A percentile compares a stretch with the other conserved stretches of the same genome.
Conservation (phyloP, 371 early-diverging fungal genomes). For the Mortierella sp. region DNA sequence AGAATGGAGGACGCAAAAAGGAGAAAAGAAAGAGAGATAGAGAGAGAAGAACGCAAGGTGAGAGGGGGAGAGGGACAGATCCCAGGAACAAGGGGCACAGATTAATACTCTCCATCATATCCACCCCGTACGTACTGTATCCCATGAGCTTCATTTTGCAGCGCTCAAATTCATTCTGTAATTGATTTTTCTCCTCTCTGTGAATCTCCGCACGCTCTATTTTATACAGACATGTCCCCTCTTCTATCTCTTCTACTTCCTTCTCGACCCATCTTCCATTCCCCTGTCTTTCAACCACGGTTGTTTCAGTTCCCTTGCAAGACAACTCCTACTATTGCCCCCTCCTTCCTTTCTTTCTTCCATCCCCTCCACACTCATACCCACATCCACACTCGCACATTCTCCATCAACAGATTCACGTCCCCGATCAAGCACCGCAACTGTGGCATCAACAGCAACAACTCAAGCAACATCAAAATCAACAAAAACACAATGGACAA, state of each 20-base stretch:
- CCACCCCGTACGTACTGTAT: background rate
- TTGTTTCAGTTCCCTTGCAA: background rate
- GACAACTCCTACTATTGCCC: background rate
- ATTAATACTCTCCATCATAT: too few relatives aligned
- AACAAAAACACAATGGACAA: background rate
- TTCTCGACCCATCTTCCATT: background rate
- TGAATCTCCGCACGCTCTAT: background rate
- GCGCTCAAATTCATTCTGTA: background rate
- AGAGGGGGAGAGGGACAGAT: background rate
- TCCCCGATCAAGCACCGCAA: background rate
- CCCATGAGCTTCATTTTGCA: too few relatives aligned
- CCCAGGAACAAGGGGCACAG: background rate
- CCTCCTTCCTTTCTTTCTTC: background rate
- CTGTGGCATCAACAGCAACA: background rate
- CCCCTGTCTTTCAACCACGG: slow-evolving; percentile 1
- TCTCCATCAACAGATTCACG: background rate
- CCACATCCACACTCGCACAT: background rate
- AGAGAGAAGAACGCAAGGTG: too few relatives aligned
- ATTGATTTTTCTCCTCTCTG: background rate
- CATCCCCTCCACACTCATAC: background rate
- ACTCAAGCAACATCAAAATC: background rate
- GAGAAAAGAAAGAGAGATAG: background rate
- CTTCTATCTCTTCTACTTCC: background rate
- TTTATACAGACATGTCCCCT: background rate
- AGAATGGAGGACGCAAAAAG: too few relatives aligned